phyloP scores from a whole-genome alignment of 2,329 filamentous ascomycete genomes.

The Botrytis fabae region DNA sequence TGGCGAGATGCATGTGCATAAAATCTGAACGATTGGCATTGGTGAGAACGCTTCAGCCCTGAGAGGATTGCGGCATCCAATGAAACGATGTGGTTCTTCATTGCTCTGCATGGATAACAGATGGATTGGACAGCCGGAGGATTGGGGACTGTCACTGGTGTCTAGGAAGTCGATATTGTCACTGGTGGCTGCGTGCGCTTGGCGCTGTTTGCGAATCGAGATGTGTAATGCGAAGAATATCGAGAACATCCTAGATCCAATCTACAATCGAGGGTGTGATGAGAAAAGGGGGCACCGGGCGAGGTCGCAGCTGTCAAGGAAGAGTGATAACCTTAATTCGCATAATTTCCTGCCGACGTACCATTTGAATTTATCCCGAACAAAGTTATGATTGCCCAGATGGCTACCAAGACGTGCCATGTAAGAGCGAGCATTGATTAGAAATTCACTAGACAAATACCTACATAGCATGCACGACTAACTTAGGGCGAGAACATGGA shows the following conservation, averaged over 20 bases:
- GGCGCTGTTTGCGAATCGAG: not conserved
- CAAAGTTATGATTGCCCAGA: not conserved
- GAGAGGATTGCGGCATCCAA: not conserved
- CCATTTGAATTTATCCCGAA: not conserved
- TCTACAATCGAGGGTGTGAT: not conserved
- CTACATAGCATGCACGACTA: not conserved
- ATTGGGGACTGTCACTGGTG: not conserved
- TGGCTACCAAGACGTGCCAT: not conserved
- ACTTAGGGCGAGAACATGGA: not conserved
- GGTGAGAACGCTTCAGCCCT: conserved; percentile 1
- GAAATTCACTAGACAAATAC: not conserved
- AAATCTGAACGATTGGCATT: not conserved
- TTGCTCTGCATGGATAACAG: not conserved
- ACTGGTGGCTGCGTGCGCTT: not conserved
- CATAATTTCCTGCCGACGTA: not conserved
- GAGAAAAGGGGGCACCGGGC: not conserved
- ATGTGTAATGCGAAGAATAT: not conserved
- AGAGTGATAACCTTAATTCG: not conserved
- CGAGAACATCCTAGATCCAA: not conserved
- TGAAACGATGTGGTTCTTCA: not conserved
- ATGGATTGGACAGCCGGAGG: not conserved
- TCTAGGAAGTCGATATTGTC: not conserved
- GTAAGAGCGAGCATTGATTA: not conserved
- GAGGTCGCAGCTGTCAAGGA: not conserved
- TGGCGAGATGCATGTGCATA: conserved; percentile 7